Evolutionary conservation across 78 protist genomes (phyloP), one percentile per base, ranked within the genome.

Genomic region (Pelomyxa schiedti): DNA sequence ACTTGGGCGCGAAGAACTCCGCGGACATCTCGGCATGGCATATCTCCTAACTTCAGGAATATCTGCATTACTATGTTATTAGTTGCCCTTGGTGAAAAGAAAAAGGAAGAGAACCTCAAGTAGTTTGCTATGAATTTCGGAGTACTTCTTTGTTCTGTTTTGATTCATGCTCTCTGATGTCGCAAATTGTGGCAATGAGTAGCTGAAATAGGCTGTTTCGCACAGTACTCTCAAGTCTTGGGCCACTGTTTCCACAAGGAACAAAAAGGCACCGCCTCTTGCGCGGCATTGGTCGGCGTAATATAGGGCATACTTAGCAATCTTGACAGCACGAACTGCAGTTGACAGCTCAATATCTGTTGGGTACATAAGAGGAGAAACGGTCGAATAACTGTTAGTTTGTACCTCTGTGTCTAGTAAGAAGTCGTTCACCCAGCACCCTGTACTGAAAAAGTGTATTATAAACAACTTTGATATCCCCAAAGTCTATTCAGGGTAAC

Each of bases 371-470:
- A 36, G 16, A 66, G 69, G 30, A 8, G 24, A 4, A 69, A 32
- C 73, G 4, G 24, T 4, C 42, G n/a, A n/a, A 26, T 4, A 9
- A 24, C 24, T 26, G 42, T 32, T 7, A 4, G 5, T 32, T 3
- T 43, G 24, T n/a, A 4, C 36, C 73, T 7, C 41, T 69, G 24
- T 37, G 64, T 8, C 40, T 32, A 9, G 38, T 26, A 7, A 69
- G 24, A 30, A 69, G 16, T 24, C 7, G 36, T n/a, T 69, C 73
- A 43, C 30, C 73, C 16, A 69, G 5, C 36, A 40, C 24, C 24
- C 73, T 41, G 36, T 69, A 69, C 41, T 69, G 73, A n/a, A 69
- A 69, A 4, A 69, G 36, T 4, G 36, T 37, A n/a, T 69, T 69
- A n/a, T 69, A 69, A 8, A 69, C 73, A 6, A 37, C 36, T 3